Evolutionary conservation across 805 yeast genomes (phyloP).

Genomic region (Lipomyces mesembrius): DNA sequence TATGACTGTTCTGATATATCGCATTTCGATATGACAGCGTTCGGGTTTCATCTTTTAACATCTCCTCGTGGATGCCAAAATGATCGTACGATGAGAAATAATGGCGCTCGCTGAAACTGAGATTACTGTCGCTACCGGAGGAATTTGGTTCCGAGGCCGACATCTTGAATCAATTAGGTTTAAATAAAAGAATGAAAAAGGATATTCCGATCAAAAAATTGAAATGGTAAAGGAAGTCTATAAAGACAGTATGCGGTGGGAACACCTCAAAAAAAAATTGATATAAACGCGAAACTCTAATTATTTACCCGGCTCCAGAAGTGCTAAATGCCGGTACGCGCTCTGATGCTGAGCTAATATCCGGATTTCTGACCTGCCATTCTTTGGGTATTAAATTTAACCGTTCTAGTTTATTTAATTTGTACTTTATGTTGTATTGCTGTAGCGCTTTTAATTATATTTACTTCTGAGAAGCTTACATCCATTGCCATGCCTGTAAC

Average conservation of each 20-base stretch:
- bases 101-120: slow-evolving; percentile 49
- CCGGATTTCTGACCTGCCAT: too few relatives aligned
- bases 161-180: not conserved
- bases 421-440: too few relatives aligned
- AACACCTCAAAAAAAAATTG: not conserved
- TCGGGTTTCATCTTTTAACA: slow-evolving; percentile 86
- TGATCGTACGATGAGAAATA: slow-evolving; percentile 88
- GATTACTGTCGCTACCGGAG: not conserved
- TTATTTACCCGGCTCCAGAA: not conserved
- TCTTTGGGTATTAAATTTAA: too few relatives aligned
- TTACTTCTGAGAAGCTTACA: too few relatives aligned
- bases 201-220: not conserved
- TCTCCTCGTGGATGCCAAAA: slow-evolving; percentile 89
- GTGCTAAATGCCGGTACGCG: too few relatives aligned
- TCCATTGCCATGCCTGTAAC: too few relatives aligned
- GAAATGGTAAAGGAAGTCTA: not conserved
- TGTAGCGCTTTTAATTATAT: too few relatives aligned
- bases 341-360: too few relatives aligned
- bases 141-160: not conserved
- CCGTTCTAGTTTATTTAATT: too few relatives aligned
- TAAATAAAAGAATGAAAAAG: not conserved
- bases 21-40: slow-evolving; percentile 83
- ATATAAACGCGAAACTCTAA: not conserved
- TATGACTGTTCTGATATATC: slow-evolving; percentile 75
- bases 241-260: not conserved